Evolutionary conservation across 257 asterid species (phyloP), one percentile per base, ranked within the genome.

Genomic region (Solanum appendiculatum): DNA sequence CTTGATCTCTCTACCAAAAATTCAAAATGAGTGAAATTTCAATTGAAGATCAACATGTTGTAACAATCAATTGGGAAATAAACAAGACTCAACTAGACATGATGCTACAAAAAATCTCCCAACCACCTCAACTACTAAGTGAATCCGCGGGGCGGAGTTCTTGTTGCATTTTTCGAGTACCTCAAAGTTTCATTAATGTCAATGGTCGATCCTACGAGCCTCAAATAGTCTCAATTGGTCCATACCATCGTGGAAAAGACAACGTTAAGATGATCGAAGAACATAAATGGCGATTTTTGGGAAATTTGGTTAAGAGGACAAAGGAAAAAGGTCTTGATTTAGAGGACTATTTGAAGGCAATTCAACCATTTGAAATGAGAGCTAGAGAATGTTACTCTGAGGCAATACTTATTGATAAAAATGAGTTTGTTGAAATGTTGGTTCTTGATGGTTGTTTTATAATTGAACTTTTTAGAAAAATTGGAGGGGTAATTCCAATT

Each of bases 361-460:
- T 94, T 3, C 95, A 95, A 56, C 92, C 90, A 18, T 87, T 95
- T 8, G 98, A 94, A 86, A 83, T 84, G 14, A 46, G 42, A 85
- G 95, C 95, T 18, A 89, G 99, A 42, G 98, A 92, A 83, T 94
- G 98, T 72, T 96, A 95, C 87, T 94, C 99, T 0, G 86, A 94
- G 7, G 63, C 68, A 2, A 86, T 97, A 23, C 5, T 78, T 18
- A 37, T 88, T 5, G 36, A 80, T 9, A 13, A 85, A 6, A 96
- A 97, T 66, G 98, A 95, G 87, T 94, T 95, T 66, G 78, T 91
- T 9, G 98, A 97, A 86, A 93, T 97, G 93, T 46, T 95, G 90
- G 98, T 94, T 33, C 89, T 97, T 21, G 99, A 97, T 69, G 99
- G 99, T 44, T 97, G 99, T 80, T 97, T 97, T 39, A 86, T 97